Percentiles rank a stretch among this genome's conserved stretches.
phyloP scores from a whole-genome alignment of 1,139 yeast genomes.

The Schwanniomyces etchellsii region DNA sequence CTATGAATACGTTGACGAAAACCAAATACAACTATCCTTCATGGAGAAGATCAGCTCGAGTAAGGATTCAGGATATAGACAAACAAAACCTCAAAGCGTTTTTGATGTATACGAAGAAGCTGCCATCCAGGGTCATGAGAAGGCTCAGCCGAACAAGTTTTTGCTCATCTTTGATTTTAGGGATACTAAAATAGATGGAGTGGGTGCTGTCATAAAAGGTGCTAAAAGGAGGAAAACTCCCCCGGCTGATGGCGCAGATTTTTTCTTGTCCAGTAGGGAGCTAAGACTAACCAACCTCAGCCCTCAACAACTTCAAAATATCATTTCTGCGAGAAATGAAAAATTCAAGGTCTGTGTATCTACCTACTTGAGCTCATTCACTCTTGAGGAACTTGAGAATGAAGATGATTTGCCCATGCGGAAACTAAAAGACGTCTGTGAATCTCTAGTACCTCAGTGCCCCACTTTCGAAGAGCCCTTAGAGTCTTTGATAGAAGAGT shows the following conservation, averaged over 20 bases:
- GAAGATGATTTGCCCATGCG: conserved; percentile 23
- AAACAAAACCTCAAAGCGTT: conserved; percentile 23
- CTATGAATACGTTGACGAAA: conserved; percentile 67
- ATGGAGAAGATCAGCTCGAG: conserved; percentile 27
- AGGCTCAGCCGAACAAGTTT: conserved; percentile 30
- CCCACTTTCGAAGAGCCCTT: conserved; percentile 26
- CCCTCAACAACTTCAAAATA: conserved; percentile 40
- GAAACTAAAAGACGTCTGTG: conserved; percentile 27
- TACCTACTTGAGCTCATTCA: conserved; percentile 29
- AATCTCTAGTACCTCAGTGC: conserved; percentile 41
- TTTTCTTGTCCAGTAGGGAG: conserved; percentile 23
- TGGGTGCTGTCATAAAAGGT: conserved; percentile 25
- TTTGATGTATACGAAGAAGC: conserved; percentile 26
- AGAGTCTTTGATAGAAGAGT: conserved; percentile 32
- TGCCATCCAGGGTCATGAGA: conserved; percentile 11
- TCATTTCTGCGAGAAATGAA: conserved; percentile 54
- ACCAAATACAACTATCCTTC: conserved; percentile 42
- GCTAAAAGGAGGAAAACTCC: conserved; percentile 13
- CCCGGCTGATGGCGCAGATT: conserved; percentile 7
- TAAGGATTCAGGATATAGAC: conserved; percentile 43
- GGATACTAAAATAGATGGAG: conserved; percentile 53
- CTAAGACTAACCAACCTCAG: conserved; percentile 19
- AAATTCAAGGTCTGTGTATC: conserved; percentile 45
- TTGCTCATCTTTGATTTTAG: conserved; percentile 70
- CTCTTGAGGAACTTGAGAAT: conserved; percentile 13